Evolutionary conservation across 2,329 filamentous ascomycete species (phyloP), one percentile per base, ranked within the genome.

Genomic region (Alternaria sp.): DNA sequence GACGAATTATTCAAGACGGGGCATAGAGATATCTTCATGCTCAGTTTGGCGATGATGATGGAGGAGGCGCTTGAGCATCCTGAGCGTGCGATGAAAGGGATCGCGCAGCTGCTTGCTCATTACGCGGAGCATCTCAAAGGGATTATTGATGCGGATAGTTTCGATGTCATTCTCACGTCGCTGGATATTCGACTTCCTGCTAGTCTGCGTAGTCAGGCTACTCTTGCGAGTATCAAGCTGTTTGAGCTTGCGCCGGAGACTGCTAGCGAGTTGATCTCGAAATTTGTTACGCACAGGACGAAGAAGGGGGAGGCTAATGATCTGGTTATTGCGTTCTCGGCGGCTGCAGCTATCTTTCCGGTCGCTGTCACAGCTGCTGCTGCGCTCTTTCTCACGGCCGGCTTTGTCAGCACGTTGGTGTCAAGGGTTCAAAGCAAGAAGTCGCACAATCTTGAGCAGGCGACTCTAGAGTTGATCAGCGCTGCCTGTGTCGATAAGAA

Each of bases 311-410:
- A 91, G 23, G 92, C 93, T 67, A 94, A 97, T 73, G 93, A 97
- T 79, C 88, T 96, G 69, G 93, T 97, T 58, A 86, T 96, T 54
- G 94, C 94, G 6, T 98, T 97, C 78, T 98, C 94, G 57, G 93
- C 94, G n/a, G 93, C 93, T 6, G 89, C 93, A 2, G 89, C 90
- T 21, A 88, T 96, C 9, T 99, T 99, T 77, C 94, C 96, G 2
- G 87, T 99, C 56, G 89, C 92, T 3, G 91, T 93, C 4, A 87
- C 90, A 59, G 86, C 92, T 46, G 92, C 90, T 2, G 86, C 92
- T 4, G 85, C 89, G 62, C 84, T 98, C 40, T 97, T 99, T 78
- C 86, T 98, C 60, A 93, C 90, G 36, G 93, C 97, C 69, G 93
- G 93, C 4, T 98, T 99, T 74, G 84, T 97, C 49, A 85, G 89